These are phyloP conservation scores for Calophaca sinica DNA, from an alignment of 306 rosid genomes.

Conservation along the genomic window DNA sequence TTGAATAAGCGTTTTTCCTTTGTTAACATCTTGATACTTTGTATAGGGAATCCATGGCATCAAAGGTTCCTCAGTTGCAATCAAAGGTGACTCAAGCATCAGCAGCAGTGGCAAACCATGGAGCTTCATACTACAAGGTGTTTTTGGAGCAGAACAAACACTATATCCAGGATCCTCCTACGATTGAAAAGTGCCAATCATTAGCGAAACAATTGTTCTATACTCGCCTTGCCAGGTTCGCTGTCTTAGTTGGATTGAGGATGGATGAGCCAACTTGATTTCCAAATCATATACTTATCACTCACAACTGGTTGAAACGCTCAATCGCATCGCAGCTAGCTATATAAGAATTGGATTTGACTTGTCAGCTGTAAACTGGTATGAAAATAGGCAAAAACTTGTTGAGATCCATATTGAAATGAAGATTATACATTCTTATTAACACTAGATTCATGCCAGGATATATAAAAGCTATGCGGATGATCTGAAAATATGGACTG, in stretches of 20 bases:
- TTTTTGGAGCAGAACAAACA: conserved; percentile 60
- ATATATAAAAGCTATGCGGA: too few species aligned
- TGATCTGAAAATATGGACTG: too few species aligned
- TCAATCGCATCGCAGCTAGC: too few species aligned
- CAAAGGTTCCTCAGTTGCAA: conserved; percentile 54
- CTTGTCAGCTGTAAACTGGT: too few species aligned
- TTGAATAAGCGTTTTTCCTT: background rate
- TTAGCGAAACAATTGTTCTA: conserved; percentile 65
- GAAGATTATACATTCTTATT: too few species aligned
- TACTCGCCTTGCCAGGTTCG: conserved; percentile 71
- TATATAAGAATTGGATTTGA: too few species aligned
- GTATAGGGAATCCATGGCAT: conserved; percentile 54
- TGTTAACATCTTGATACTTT: conserved; percentile 13
- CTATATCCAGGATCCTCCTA: conserved; percentile 63
- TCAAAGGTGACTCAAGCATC: conserved; percentile 56
- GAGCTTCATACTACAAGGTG: conserved; percentile 53
- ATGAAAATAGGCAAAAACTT: too few species aligned
- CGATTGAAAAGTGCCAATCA: conserved; percentile 59
- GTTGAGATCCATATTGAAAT: too few species aligned
- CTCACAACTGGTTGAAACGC: too few species aligned
- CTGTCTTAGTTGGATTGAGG: background rate
- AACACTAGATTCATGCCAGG: too few species aligned
- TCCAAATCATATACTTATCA: too few species aligned
- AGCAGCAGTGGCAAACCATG: conserved; percentile 40
- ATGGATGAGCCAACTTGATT: too few species aligned